Percentiles rank a stretch among this genome's conserved stretches.
Conservation (phyloP, 2,329 filamentous ascomycete genomes). For the Dactylellina cionopaga region DNA sequence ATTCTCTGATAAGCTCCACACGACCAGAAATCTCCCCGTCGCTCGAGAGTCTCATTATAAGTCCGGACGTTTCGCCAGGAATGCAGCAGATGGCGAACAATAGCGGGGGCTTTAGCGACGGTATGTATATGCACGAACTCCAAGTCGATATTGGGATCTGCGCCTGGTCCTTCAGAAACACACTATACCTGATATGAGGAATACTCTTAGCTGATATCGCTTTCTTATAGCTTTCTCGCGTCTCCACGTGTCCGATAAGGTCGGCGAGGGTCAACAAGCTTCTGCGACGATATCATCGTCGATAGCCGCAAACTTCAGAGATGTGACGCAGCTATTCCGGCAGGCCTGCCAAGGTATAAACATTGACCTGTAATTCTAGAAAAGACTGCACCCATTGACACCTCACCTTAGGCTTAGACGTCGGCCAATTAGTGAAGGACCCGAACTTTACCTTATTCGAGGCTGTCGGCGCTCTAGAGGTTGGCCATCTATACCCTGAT, state of each 20-base stretch:
- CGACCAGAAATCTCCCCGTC: slow-evolving; percentile 26
- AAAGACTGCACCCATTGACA: slow-evolving; percentile 10
- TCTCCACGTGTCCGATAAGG: slow-evolving; percentile 49
- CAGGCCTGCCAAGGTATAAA: slow-evolving; percentile 45
- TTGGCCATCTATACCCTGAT: slow-evolving; percentile 57
- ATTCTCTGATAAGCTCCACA: slow-evolving; percentile 48
- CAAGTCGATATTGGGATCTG: neutral
- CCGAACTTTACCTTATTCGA: slow-evolving; percentile 93
- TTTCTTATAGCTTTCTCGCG: slow-evolving; percentile 40
- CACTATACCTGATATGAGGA: slow-evolving; percentile 12
- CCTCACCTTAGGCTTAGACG: slow-evolving; percentile 70
- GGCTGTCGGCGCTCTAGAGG: slow-evolving; percentile 86
- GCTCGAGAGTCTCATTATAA: neutral
- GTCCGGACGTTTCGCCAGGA: slow-evolving; percentile 1
- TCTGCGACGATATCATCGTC: slow-evolving; percentile 33
- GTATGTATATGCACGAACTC: slow-evolving; percentile 12
- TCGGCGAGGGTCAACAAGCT: slow-evolving; percentile 12
- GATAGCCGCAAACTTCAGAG: slow-evolving; percentile 23
- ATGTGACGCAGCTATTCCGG: slow-evolving; percentile 50
- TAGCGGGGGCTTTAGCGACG: slow-evolving; percentile 51
- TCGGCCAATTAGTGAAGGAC: slow-evolving; percentile 92
- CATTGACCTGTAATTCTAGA: too few species aligned
- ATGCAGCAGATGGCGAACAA: slow-evolving; percentile 39
- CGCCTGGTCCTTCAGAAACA: too few species aligned
- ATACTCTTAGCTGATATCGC: slow-evolving; percentile 10